Conservation (phyloP, 768 basidiomycete species). For the Trametes villosa region DNA sequence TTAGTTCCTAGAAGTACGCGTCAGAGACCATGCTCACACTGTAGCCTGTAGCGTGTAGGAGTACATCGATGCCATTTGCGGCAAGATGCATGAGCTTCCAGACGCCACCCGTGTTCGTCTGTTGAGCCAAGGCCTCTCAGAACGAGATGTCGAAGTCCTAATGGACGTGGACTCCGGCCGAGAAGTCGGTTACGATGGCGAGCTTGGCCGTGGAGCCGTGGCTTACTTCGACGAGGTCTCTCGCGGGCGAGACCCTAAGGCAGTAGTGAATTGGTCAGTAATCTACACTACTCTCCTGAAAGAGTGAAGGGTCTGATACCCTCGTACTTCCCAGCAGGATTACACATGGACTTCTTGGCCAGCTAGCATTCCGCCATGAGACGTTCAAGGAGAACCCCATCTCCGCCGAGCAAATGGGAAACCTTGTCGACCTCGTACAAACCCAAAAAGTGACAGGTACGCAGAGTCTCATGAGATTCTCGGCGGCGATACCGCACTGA, state of each 20-base stretch:
- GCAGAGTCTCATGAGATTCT: constrained; percentile 1
- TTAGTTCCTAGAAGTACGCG: too few species aligned
- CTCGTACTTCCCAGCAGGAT: constrained; percentile 56
- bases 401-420: constrained; percentile 66
- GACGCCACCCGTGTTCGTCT: constrained; percentile 63
- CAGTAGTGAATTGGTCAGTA: constrained; percentile 85
- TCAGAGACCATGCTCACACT: too few species aligned
- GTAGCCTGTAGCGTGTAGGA: too few species aligned
- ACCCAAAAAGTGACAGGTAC: constrained; percentile 69
- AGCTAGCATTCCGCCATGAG: constrained; percentile 62
- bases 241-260: constrained; percentile 60
- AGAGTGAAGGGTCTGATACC: not conserved
- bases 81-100: constrained; percentile 77
- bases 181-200: constrained; percentile 68
- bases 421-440: constrained; percentile 78
- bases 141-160: constrained; percentile 75
- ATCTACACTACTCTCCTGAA: not conserved
- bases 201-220: constrained; percentile 56
- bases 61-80: constrained; percentile 58
- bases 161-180: constrained; percentile 70
- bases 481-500: constrained; percentile 3
- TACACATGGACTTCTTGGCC: constrained; percentile 84
- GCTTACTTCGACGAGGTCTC: constrained; percentile 82
- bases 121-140: constrained; percentile 54
- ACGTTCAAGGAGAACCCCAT: constrained; percentile 65